phyloP scores from a whole-genome alignment of 1,139 yeast species.

The Saccharomyces hybrid region DNA sequence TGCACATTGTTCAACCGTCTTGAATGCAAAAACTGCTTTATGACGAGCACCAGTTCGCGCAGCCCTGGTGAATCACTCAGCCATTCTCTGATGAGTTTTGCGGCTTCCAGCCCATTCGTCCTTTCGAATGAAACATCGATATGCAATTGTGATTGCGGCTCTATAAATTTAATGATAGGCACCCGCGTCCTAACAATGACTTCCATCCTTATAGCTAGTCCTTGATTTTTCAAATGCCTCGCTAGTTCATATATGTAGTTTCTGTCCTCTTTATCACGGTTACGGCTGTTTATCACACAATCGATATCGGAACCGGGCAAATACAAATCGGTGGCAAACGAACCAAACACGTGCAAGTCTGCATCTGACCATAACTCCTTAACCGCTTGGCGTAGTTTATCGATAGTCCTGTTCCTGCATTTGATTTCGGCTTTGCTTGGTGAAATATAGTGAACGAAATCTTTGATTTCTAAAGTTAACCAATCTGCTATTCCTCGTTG shows the following conservation, averaged over 20 bases:
- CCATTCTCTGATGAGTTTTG: constrained; percentile 74
- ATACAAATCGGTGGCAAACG: constrained; percentile 89
- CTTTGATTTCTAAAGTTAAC: constrained; percentile 81
- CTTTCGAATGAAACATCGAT: constrained; percentile 91
- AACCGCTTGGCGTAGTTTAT: constrained; percentile 51
- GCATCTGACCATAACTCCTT: constrained; percentile 70
- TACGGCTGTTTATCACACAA: constrained; percentile 70
- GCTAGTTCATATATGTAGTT: constrained; percentile 68
- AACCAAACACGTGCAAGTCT: constrained; percentile 83
- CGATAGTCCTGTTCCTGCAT: constrained; percentile 60
- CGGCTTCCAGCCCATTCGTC: constrained; percentile 80
- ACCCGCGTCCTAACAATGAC: constrained; percentile 91
- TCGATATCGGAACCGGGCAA: constrained; percentile 96
- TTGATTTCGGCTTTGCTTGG: constrained; percentile 74
- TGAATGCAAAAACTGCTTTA: constrained; percentile 79
- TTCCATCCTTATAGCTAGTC: constrained; percentile 66
- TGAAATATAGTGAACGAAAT: constrained; percentile 78
- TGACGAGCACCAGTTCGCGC: constrained; percentile 73
- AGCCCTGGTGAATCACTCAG: constrained; percentile 66
- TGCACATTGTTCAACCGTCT: constrained; percentile 85
- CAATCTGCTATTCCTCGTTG: constrained; percentile 78
- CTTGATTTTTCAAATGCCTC: constrained; percentile 53
- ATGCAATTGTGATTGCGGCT: constrained; percentile 61
- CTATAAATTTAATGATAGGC: constrained; percentile 90
- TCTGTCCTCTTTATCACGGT: constrained; percentile 60